Conservation (phyloP, 139 green algal genomes). For the Raphidocelis subcapitata region DNA sequence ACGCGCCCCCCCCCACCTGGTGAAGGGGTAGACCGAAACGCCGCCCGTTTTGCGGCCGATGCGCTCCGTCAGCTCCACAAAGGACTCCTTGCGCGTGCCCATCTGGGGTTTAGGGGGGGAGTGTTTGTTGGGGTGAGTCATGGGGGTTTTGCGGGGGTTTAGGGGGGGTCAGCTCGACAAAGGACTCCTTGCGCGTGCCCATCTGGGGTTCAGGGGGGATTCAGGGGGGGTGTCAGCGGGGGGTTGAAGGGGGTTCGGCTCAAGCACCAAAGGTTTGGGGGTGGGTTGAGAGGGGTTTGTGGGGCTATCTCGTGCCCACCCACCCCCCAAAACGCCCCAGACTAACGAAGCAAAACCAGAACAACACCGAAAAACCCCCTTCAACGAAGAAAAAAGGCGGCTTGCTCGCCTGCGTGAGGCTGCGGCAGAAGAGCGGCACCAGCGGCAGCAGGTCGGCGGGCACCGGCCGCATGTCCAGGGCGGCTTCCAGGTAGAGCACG, state of each 20-base stretch:
- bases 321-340: too few species aligned
- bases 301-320: too few species aligned
- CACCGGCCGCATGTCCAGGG: conserved; percentile 58
- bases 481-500: conserved; percentile 93
- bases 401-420: conserved; percentile 67
- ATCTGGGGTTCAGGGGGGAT: conserved; percentile 20
- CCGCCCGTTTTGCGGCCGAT: conserved; percentile 98
- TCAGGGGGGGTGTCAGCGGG: too few species aligned
- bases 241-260: conserved; percentile 74
- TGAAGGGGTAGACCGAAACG: conserved; percentile 87
- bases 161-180: conserved; percentile 86
- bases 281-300: conserved; percentile 3
- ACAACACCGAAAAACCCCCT: too few species aligned
- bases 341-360: too few species aligned
- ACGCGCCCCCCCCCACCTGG: conserved; percentile 49
- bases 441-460: conserved; percentile 88
- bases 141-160: too few species aligned
- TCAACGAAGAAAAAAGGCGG: too few species aligned
- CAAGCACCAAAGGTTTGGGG: conserved; percentile 80
- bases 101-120: conserved; percentile 19
- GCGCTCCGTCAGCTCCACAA: conserved; percentile 93
- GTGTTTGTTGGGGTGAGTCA: not conserved
- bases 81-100: conserved; percentile 65
- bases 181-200: conserved; percentile 65
- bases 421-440: conserved; percentile 95